Evolutionary conservation across 768 basidiomycete species (phyloP), one percentile per base, ranked within the genome.

Genomic region (Fibroporia radiculosa): DNA sequence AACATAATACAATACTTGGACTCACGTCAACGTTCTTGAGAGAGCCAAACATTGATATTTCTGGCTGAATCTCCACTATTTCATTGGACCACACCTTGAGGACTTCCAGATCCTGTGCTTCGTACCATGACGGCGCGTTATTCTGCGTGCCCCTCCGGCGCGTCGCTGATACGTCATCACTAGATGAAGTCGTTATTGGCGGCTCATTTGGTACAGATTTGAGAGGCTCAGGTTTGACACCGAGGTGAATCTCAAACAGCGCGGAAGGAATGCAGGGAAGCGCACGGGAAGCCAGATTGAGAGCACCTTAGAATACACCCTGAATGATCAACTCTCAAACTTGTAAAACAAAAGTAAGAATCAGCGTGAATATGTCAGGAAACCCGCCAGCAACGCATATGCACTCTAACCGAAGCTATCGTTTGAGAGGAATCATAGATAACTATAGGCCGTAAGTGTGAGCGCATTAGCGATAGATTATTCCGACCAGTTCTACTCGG

Each of bases 11-110:
- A 11, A 10, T 18, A 52, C 1, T 40, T 13, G 36, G 14, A 67
- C 87, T 45, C 64, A 88, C 88, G 61, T 92, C 89, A 31, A 92
- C 54, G 1, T 70, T 75, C 62, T 89, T 90, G 42, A 92, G 67
- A 3, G 84, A 86, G 2, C 88, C 88, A 57, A 92, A 92, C 35
- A 90, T 69, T 0, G 84, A 83, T 12, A 92, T 82, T 59, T 92
- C 89, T 19, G 78, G 80, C 52, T 90, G 88, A 23, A 92, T 71
- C 56, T 86, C 84, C 14, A 73, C 51, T 32, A 92, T 89, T 16
- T 83, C 80, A 54, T 92, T 91, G 55, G 80, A 83, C 76, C 82
- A 83, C 13, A 79, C 80, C 57, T 88, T 90, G 33, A 92, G 64
- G 4, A 84, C 66, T 28, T 76, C 74, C 18, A 92, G 64, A 62